Evolutionary conservation across 805 yeast species (phyloP), one percentile per base, ranked within the genome.

Genomic region (Clavispora phyllophila): DNA sequence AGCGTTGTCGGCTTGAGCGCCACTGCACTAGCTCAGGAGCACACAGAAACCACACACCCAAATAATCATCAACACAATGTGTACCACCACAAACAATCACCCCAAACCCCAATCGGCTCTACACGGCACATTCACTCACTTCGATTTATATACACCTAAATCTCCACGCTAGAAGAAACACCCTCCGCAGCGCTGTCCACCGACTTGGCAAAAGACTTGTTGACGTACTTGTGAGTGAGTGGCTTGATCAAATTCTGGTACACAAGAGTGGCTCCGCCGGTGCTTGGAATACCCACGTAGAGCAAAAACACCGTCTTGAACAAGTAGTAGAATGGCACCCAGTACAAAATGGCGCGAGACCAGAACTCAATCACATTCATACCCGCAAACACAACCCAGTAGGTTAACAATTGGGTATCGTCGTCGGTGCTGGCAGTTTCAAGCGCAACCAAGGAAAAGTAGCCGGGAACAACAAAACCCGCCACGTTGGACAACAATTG

Each of bases 331-430:
- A 93, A 89, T 58, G 99, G 99, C 53, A 93, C 69, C 95, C 96
- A 87, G 77, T 89, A 89, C 46, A 91, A 75, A 56, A 93, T 84
- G 28, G 96, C 84, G 58, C 81, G 79, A 42, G 96, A 82, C 98
- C 97, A 93, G 77, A 88, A 93, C 72, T 93, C 99, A 57, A 88
- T 62, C 41, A 93, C 90, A 64, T 82, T 87, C 71, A 93, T 79
- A 56, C 82, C 81, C 13, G 96, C 96, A 62, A 87, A 93, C n/a
- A 93, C 96, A 45, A 93, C 96, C 99, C 99, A 93, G 75, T 93
- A 93, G 12, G 97, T 87, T 60, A 93, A 78, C 62, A 87, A 79
- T 63, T 84, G 83, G 37, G 93, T 81, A 66, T 93, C 99, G 63
- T 91, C 97, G 34, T 70, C 66, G 33, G 81, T 67, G 14, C 76